Percentiles rank a stretch among this genome's conserved stretches.
phyloP scores from a whole-genome alignment of 2,329 filamentous ascomycete genomes.

The Diaporthe caulivora region DNA sequence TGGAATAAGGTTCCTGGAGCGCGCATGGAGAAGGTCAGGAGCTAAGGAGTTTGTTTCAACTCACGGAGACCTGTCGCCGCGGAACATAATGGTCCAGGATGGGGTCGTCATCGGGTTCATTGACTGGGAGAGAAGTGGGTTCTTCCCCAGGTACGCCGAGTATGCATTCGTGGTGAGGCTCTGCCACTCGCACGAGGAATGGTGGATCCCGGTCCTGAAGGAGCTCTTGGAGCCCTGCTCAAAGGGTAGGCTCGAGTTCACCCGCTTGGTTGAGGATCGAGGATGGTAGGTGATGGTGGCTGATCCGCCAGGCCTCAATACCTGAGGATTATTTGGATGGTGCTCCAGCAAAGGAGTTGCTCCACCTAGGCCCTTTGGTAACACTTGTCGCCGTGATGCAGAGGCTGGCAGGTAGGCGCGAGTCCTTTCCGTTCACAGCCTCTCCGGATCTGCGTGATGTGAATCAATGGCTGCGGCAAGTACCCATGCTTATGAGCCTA shows the following conservation, averaged over 20 bases:
- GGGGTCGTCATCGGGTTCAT: slow-evolving; percentile 31
- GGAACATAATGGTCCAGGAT: slow-evolving; percentile 34
- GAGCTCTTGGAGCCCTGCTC: not conserved
- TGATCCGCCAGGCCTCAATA: no score
- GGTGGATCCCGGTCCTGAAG: slow-evolving; percentile 31
- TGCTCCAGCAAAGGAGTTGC: no score
- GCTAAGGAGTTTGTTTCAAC: not conserved
- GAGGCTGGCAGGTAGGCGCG: slow-evolving; percentile 4
- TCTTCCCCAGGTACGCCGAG: slow-evolving; percentile 37
- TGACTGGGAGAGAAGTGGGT: slow-evolving; percentile 38
- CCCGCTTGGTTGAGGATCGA: not conserved
- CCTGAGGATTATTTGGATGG: no score
- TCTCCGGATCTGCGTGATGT: slow-evolving; percentile 18
- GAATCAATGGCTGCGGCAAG: slow-evolving; percentile 30
- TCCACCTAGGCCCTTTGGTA: not conserved
- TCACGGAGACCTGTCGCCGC: slow-evolving; percentile 4
- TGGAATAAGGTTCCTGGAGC: slow-evolving; percentile 6
- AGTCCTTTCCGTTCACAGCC: slow-evolving; percentile 21
- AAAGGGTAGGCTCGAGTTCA: not conserved
- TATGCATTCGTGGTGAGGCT: slow-evolving; percentile 34
- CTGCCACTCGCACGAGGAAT: slow-evolving; percentile 27
- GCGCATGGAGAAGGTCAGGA: not conserved
- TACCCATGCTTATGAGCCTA: not conserved
- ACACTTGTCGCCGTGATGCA: not conserved
- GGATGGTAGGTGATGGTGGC: not conserved